Evolutionary conservation across 805 yeast species (phyloP), one percentile per base, ranked within the genome.

Genomic region (Myxozyma nipponensis): DNA sequence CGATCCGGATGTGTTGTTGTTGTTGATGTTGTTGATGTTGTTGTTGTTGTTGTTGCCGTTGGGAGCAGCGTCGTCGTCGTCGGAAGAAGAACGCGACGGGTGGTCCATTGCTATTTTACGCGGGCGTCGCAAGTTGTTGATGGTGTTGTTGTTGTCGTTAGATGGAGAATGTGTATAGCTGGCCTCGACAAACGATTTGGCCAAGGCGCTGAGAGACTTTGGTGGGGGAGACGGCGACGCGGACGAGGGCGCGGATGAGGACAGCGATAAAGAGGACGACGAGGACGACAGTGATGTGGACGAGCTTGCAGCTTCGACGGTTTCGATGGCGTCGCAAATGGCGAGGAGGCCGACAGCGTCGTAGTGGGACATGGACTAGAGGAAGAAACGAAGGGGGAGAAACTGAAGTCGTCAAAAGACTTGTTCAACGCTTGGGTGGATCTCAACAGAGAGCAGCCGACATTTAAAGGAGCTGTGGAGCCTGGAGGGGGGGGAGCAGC

Each of bases 271-370:
- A 18, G 48, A 40, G 3, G 54, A 35, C 4, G 49, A 39, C 15
- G 44, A 39, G 17, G 54, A 42, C 15, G 53, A 49, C 26, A 50
- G 30, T 28, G 45, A 38, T 18, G 68, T 61, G 22, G 57, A 34
- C 50, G 63, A 58, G 3, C 64, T 61, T 30, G 67, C 59, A 34
- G 68, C 69, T 42, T 67, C 71, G 38, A 66, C 64, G 32, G 69
- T 56, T 46, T 69, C 73, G 21, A 69, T 63, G 41, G 72, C 70
- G 58, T 69, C 72, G 55, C 71, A 68, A 44, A 67, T 65, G 44
- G 71, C 71, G 46, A 70, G 63, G 46, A 69, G 57, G 38, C 72
- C 73, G 32, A 70, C 63, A 32, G 69, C 61, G 57, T 70, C 73
- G 62, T 69, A 69, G 57, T 68, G 69, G 53, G 57, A 47, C 56